Evolutionary conservation across 768 basidiomycete species (phyloP).

Genomic region (Suillus discolor): DNA sequence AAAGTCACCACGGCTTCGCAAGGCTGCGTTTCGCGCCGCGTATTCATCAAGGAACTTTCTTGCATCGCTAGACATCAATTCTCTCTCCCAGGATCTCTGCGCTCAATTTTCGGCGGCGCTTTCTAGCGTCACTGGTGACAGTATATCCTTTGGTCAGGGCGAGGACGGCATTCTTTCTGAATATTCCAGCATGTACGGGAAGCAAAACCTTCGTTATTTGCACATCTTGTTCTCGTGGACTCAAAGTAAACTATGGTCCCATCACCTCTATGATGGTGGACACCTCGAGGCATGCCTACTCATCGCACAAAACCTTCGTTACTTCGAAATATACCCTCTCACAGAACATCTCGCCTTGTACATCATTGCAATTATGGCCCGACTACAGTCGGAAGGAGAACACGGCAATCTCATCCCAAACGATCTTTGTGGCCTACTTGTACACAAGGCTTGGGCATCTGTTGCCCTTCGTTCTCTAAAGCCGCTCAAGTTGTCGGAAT

Average conservation of each 20-base stretch:
- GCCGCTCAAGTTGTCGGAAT: not conserved
- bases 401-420: not conserved
- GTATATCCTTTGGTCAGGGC: not conserved
- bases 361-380: conserved; percentile 7
- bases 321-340: conserved; percentile 9
- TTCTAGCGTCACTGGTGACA: not conserved
- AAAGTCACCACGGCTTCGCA: conserved; percentile 8
- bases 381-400: not conserved
- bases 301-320: conserved; percentile 8
- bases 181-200: conserved; percentile 1
- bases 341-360: conserved; percentile 14
- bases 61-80: conserved; percentile 2
- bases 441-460: conserved; percentile 12
- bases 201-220: conserved; percentile 12
- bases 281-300: conserved; percentile 9
- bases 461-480: conserved; percentile 6
- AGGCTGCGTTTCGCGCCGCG: conserved; percentile 8
- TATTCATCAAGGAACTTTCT: conserved; percentile 10
- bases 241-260: conserved; percentile 7
- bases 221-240: conserved; percentile 12
- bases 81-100: not conserved
- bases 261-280: conserved; percentile 8
- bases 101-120: not conserved
- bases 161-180: conserved; percentile 2
- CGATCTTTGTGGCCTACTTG: conserved; percentile 10